Percentiles rank a stretch among this genome's conserved stretches.
Evolutionary conservation across 768 basidiomycete genomes (phyloP).

Genomic region (Albatrellus ellisii): DNA sequence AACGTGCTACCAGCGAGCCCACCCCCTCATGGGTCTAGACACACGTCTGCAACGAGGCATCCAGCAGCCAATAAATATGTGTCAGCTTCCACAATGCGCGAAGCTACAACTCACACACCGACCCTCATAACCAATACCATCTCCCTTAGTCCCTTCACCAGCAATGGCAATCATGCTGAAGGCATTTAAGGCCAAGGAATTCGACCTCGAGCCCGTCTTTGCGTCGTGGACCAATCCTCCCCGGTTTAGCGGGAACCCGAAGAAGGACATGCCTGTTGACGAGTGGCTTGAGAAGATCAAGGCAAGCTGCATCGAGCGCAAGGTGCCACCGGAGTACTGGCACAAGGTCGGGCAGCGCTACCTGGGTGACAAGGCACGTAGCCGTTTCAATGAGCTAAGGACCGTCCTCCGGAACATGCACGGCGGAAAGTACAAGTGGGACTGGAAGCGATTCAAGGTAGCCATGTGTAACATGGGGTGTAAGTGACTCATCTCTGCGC

Average conservation of each 20-base stretch:
- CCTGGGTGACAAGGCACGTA: conserved; percentile 58
- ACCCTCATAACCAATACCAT: background rate
- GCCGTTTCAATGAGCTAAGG: conserved; percentile 58
- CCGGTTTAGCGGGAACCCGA: conserved; percentile 50
- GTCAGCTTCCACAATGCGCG: too few relatives aligned
- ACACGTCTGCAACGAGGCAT: conserved; percentile 1
- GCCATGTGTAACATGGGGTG: conserved; percentile 77
- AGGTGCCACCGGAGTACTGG: conserved; percentile 73
- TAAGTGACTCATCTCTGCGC: conserved; percentile 25
- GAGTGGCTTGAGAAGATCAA: conserved; percentile 65
- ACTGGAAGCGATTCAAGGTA: conserved; percentile 71
- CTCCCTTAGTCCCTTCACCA: conserved; percentile 13
- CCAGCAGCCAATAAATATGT: background rate
- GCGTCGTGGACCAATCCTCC: conserved; percentile 56
- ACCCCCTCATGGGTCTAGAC: background rate
- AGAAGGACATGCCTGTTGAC: conserved; percentile 57
- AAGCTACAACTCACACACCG: background rate
- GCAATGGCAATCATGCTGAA: conserved; percentile 30
- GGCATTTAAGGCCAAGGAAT: conserved; percentile 71
- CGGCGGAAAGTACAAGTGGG: conserved; percentile 70
- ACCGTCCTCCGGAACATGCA: conserved; percentile 61
- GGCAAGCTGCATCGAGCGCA: conserved; percentile 54
- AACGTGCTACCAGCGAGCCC: background rate
- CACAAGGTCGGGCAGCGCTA: conserved; percentile 70
- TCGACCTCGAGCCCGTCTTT: conserved; percentile 57